Evolutionary conservation across 1,139 yeast genomes (phyloP), one percentile per base, ranked within the genome.

Genomic region (Blastobotrys persicus): DNA sequence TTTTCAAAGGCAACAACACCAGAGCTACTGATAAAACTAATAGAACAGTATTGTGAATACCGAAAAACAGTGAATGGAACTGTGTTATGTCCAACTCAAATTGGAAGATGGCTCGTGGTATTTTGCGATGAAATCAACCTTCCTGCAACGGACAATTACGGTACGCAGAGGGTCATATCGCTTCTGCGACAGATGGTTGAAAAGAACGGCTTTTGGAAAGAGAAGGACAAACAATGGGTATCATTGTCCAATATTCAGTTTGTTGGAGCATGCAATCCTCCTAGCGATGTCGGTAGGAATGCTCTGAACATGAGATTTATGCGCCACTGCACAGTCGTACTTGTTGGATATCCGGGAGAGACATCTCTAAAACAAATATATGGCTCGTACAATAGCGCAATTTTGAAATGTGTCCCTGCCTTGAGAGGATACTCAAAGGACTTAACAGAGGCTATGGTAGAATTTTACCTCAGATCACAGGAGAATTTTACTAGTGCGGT

Each of bases 181-280:
- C 77, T 91, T 41, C 64, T 92, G 50, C 77, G 97, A 46, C 94
- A 87, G 59, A 65, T 92, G 67, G 70, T 88, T 9, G 94, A 86
- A 57, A 78, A 77, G 31, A 66, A 73, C 1, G 97, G 97, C 0
- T 91, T 89, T 61, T 89, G 96, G 95, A 74, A 79, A 51, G 66
- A 75, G 1, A 62, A 67, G 11, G 81, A 80, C 35, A 73, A 74
- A 47, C 76, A 75, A 40, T 91, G 96, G 96, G 80, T 91, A 1
- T 58, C 71, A 0, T 55, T 88, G n/a, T 71, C 75, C 14, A 77
- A 81, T 47, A 74, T 92, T 35, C 95, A 86, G 61, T 78, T 92
- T 69, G 95, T 91, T 11, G 98, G 95, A 4, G 98, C 98, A 0
- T 92, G 98, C 65, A 92, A 92, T 61, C 92, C 97, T 0, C 84